Evolutionary conservation across 306 rosid genomes (phyloP).

Genomic region (Datisca glomerata): DNA sequence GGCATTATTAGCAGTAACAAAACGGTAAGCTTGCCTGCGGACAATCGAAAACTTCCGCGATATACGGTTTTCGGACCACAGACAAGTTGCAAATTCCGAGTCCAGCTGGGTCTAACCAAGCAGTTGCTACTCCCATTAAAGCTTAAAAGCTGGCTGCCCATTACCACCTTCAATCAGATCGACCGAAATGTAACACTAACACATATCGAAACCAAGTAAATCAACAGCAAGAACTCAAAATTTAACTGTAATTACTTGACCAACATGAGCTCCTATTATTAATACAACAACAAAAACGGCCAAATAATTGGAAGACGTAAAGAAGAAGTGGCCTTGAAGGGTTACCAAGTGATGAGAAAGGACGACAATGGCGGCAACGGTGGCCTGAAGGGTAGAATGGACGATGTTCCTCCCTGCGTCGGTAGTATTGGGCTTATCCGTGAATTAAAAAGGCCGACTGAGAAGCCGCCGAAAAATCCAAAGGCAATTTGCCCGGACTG

Average conservation of each 20-base stretch:
- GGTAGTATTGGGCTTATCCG: too few species aligned
- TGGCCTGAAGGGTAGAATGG: too few species aligned
- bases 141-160: slow-evolving; percentile 34
- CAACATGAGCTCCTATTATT: neutral
- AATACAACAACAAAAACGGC: neutral
- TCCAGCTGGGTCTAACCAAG: slow-evolving; percentile 14
- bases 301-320: neutral
- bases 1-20: too few species aligned
- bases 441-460: too few species aligned
- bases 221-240: neutral
- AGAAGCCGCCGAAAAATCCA: too few species aligned
- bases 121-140: slow-evolving; percentile 20
- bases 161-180: slow-evolving; percentile 31
- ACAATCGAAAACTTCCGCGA: slow-evolving; percentile 1
- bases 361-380: neutral
- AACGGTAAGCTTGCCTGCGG: slow-evolving; percentile 17
- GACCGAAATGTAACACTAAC: slow-evolving; percentile 6
- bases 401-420: too few species aligned
- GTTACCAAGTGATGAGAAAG: neutral
- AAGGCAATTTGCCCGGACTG: too few species aligned
- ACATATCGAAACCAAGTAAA: neutral
- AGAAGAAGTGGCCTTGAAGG: neutral
- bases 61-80: slow-evolving; percentile 1
- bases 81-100: neutral
- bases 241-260: neutral